Evolutionary conservation across 208 protist species (phyloP).

Genomic region (Leishmania braziliensis): DNA sequence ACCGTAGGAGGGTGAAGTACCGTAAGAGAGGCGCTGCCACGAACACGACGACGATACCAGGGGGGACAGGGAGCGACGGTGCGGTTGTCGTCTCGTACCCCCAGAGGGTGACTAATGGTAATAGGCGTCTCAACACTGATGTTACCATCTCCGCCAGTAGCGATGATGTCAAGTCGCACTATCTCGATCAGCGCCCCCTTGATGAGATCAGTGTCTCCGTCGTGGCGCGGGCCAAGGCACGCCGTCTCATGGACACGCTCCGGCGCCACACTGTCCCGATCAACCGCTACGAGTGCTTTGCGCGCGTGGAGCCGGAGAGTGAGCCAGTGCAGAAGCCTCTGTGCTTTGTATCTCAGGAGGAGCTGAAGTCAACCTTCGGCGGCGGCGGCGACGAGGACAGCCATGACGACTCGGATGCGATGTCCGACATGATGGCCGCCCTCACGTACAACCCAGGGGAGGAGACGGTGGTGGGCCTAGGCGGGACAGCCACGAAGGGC

Average conservation of each 20-base stretch:
- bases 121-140: background rate
- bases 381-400: constrained; percentile 3
- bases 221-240: constrained; percentile 72
- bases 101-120: background rate
- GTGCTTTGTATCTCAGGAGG: constrained; percentile 26
- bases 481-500: background rate
- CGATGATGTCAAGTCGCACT: constrained; percentile 9
- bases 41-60: background rate
- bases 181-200: constrained; percentile 40
- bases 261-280: constrained; percentile 69
- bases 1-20: background rate
- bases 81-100: background rate
- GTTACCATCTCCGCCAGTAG: background rate
- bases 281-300: constrained; percentile 71
- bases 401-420: constrained; percentile 38
- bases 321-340: constrained; percentile 29
- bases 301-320: constrained; percentile 41
- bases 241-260: constrained; percentile 67
- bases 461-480: background rate
- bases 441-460: constrained; percentile 27
- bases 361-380: constrained; percentile 16
- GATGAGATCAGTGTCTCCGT: constrained; percentile 72
- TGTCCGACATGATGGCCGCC: constrained; percentile 35
- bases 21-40: background rate
- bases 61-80: background rate